These are phyloP conservation scores for Hypoxylon intermedium DNA, from an alignment of 495 filamentous ascomycete species.

Conservation along the genomic window DNA sequence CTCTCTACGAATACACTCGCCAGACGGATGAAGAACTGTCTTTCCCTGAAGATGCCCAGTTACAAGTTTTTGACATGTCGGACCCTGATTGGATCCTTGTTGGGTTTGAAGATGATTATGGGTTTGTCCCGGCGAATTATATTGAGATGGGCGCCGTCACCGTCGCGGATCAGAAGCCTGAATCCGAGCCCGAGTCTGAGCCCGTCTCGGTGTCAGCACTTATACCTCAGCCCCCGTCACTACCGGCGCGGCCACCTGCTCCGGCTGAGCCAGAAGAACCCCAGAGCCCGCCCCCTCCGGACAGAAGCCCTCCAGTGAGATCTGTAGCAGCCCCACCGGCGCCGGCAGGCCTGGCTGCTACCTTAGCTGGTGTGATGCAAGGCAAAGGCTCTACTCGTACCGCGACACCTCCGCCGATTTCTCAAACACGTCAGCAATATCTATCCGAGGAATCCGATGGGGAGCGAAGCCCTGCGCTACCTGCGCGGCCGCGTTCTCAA, in stretches of 20 bases:
- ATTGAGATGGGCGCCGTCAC: constrained; percentile 68
- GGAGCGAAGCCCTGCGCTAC: constrained; percentile 69
- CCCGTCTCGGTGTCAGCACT: constrained; percentile 15
- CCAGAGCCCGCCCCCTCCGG: constrained; percentile 48
- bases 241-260: constrained; percentile 34
- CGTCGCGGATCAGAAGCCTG: constrained; percentile 31
- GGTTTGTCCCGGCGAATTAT: constrained; percentile 97
- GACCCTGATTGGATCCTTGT: constrained; percentile 98
- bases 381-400: constrained; percentile 36
- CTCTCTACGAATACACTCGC: constrained; percentile 93
- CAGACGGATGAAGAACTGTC: constrained; percentile 99
- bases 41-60: constrained; percentile 84
- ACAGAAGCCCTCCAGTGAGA: constrained; percentile 32
- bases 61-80: constrained; percentile 85
- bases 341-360: constrained; percentile 31
- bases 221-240: constrained; percentile 24
- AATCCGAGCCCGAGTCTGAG: constrained; percentile 15
- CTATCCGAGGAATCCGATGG: constrained; percentile 69
- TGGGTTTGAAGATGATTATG: constrained; percentile 82
- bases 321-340: constrained; percentile 15
- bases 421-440: constrained; percentile 56
- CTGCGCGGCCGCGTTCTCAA: constrained; percentile 71
- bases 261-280: constrained; percentile 52
- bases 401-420: constrained; percentile 35
- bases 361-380: constrained; percentile 48